Evolutionary conservation across 768 basidiomycete genomes (phyloP).

Genomic region (Tulasnella sp.): DNA sequence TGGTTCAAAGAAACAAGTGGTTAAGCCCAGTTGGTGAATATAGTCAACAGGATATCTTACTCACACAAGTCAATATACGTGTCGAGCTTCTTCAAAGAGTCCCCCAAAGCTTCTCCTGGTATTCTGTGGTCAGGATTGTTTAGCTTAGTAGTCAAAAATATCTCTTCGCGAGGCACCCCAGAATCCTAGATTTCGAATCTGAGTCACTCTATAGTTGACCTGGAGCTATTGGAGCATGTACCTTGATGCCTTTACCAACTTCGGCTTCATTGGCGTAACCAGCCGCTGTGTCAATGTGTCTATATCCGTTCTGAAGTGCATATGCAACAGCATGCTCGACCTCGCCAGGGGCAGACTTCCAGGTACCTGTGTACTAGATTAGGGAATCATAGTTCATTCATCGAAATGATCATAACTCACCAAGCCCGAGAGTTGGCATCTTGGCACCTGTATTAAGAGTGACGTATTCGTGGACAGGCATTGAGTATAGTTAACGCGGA

Average conservation of each 20-base stretch:
- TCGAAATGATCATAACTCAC: slow-evolving; percentile 27
- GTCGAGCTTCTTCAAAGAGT: slow-evolving; percentile 15
- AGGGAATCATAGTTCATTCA: not conserved
- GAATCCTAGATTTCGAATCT: not conserved
- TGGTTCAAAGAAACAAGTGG: not conserved
- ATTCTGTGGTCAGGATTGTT: slow-evolving; percentile 15
- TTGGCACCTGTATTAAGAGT: slow-evolving; percentile 36
- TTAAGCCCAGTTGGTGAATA: not conserved
- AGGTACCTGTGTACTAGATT: not conserved
- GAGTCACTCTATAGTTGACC: not conserved
- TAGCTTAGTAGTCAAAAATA: slow-evolving; percentile 18
- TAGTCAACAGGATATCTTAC: not conserved
- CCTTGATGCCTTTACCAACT: slow-evolving; percentile 35
- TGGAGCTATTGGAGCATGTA: slow-evolving; percentile 25
- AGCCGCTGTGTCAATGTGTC: slow-evolving; percentile 34
- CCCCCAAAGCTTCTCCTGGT: slow-evolving; percentile 5
- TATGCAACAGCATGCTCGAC: slow-evolving; percentile 27
- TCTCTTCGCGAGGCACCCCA: slow-evolving; percentile 10
- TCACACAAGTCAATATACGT: slow-evolving; percentile 12
- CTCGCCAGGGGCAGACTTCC: slow-evolving; percentile 51
- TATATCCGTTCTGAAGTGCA: slow-evolving; percentile 16
- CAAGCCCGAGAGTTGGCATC: slow-evolving; percentile 69
- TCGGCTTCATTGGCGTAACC: slow-evolving; percentile 52
- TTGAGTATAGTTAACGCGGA: slow-evolving; percentile 19
- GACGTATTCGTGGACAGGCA: slow-evolving; percentile 33